Percentiles rank a stretch among this genome's conserved stretches.
Conservation (phyloP, 352 stramenopile species). For the Globisporangium spinosum region DNA sequence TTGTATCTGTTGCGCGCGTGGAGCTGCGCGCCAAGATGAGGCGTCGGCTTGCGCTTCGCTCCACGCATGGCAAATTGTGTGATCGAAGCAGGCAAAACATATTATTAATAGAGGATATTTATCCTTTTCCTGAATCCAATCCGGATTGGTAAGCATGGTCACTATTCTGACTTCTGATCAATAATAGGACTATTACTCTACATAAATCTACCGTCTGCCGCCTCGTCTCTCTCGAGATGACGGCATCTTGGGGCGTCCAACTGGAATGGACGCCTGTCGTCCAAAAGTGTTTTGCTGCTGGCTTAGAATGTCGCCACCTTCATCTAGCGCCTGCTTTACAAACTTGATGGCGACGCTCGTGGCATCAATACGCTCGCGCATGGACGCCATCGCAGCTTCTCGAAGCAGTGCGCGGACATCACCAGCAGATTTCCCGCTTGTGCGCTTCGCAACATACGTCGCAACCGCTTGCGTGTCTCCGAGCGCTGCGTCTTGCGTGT, state of each 20-base stretch:
- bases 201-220: background rate
- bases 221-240: constrained; percentile 3
- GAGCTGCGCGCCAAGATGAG: constrained; percentile 52
- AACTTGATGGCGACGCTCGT: constrained; percentile 38
- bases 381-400: constrained; percentile 71
- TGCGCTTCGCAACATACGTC: constrained; percentile 47
- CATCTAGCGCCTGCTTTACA: constrained; percentile 26
- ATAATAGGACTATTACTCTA: background rate
- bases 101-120: background rate
- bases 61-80: constrained; percentile 26
- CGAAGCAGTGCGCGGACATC: constrained; percentile 66
- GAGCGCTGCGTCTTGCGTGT: constrained; percentile 30
- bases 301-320: constrained; percentile 5
- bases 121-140: background rate
- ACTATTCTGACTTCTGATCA: background rate
- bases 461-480: constrained; percentile 35
- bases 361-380: constrained; percentile 59
- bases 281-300: background rate
- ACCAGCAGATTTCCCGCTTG: constrained; percentile 45
- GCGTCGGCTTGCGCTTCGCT: constrained; percentile 51
- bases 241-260: constrained; percentile 1
- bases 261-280: background rate
- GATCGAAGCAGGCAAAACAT: background rate
- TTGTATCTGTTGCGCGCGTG: constrained; percentile 81
- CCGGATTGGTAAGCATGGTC: background rate